phyloP scores from a whole-genome alignment of 371 early-diverging fungal genomes.

The Capniomyces stellatus region DNA sequence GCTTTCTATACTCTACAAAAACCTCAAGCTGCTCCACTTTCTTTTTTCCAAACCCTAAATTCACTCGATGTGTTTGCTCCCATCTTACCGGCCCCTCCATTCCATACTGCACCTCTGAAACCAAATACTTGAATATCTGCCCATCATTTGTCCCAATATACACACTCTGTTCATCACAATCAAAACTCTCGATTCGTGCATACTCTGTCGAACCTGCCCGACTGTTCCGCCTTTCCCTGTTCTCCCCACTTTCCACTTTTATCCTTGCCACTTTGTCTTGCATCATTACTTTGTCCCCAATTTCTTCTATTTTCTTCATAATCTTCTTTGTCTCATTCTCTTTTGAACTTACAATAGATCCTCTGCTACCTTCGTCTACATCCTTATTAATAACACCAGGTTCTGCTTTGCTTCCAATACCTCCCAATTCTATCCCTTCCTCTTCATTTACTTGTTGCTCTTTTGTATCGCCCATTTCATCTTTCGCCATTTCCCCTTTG shows the following conservation, averaged over 20 bases:
- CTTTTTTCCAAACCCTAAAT: slow-evolving; percentile 1
- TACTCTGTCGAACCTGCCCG: no score
- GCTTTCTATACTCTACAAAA: background rate
- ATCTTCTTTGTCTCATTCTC: background rate
- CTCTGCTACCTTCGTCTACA: background rate
- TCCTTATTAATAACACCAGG: background rate
- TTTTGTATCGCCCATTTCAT: background rate
- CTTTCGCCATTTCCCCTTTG: background rate
- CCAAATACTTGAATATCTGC: slow-evolving; percentile 14
- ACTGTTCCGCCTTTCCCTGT: no score
- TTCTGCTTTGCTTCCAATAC: background rate
- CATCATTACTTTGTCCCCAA: background rate
- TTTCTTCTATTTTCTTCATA: background rate
- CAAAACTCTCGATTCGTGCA: slow-evolving; percentile 12
- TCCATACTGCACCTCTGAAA: slow-evolving; percentile 5
- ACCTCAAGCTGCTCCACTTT: background rate
- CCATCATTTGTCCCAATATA: slow-evolving; percentile 21
- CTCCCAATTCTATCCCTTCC: background rate
- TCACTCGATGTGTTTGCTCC: slow-evolving; percentile 17
- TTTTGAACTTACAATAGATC: background rate
- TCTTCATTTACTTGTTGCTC: background rate
- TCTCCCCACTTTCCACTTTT: no score
- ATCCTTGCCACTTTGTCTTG: no score
- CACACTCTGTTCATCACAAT: slow-evolving; percentile 9
- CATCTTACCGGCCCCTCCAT: slow-evolving; percentile 6